phyloP scores from a whole-genome alignment of 2,329 filamentous ascomycete genomes.

The Xylariaceae sp. region DNA sequence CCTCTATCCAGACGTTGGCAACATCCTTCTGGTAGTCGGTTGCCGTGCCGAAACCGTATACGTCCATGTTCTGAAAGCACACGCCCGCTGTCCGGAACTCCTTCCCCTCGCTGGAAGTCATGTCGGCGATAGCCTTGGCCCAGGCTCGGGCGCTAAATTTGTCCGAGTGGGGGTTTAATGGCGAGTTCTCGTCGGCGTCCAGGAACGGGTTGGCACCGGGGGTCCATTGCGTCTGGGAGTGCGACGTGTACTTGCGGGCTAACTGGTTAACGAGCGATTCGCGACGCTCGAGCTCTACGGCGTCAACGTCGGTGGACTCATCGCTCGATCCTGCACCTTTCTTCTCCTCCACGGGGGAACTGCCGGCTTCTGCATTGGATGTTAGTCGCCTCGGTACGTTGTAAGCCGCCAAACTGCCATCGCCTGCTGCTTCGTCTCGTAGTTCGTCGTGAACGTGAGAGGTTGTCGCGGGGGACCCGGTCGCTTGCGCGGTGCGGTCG shows the following conservation, averaged over 20 bases:
- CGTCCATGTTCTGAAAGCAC: slow-evolving; percentile 61
- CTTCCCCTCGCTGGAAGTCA: slow-evolving; percentile 47
- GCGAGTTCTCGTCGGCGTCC: slow-evolving; percentile 41
- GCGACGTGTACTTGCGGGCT: slow-evolving; percentile 49
- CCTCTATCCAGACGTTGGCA: slow-evolving; percentile 53
- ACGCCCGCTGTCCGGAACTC: slow-evolving; percentile 58
- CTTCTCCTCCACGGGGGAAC: slow-evolving; percentile 25
- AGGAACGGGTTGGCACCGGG: slow-evolving; percentile 46
- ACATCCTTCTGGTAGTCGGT: slow-evolving; percentile 69
- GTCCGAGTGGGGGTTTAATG: slow-evolving; percentile 46
- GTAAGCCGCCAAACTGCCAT: neutral
- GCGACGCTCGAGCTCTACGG: slow-evolving; percentile 27
- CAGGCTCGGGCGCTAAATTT: slow-evolving; percentile 53
- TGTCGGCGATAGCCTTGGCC: slow-evolving; percentile 54
- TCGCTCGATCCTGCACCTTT: slow-evolving; percentile 11
- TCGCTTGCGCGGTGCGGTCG: slow-evolving; percentile 42
- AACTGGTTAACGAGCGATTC: slow-evolving; percentile 50
- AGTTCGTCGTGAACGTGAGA: slow-evolving; percentile 23
- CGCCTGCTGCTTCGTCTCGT: neutral
- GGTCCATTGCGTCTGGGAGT: slow-evolving; percentile 35
- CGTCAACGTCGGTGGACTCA: slow-evolving; percentile 19
- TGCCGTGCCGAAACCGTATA: slow-evolving; percentile 60
- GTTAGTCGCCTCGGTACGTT: slow-evolving; percentile 4
- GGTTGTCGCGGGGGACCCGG: slow-evolving; percentile 34
- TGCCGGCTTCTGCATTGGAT: slow-evolving; percentile 9